Evolutionary conservation across 2,329 filamentous ascomycete genomes (phyloP), one percentile per base, ranked within the genome.

Genomic region (Sporothrix mexicana): DNA sequence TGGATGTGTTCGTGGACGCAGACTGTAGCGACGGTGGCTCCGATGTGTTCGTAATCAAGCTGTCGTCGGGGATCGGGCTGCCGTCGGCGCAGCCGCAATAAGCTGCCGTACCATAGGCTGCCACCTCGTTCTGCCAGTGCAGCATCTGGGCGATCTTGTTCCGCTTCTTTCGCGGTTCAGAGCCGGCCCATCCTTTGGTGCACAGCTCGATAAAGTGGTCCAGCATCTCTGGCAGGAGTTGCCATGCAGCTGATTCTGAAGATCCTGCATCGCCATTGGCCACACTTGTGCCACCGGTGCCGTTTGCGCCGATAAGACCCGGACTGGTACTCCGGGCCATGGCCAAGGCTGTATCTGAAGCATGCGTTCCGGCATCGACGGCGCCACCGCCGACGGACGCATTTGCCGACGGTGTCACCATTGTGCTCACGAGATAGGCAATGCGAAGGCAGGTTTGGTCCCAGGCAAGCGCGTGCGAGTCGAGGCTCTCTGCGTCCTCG

Each of bases 91-190:
- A 81, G 69, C 75, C 77, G 76, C 82, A 82, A 15, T 79, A 78
- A 23, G 78, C 77, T 49, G 59, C 25, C 43, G 69, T 53, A 1
- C 77, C 78, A 66, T 81, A 79, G 25, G 79, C 77, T 49, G 80
- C 80, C 66, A 88, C 84, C 79, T 88, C 86, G 70, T 79, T 79
- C 72, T 84, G 83, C 86, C 86, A 88, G 73, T 84, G 81, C 73
- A 84, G 79, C 75, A 88, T 86, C 78, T 83, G 82, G 68, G 75
- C 72, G 55, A 77, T 73, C 73, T 77, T 79, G 43, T 71, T 72
- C 47, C 73, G 74, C 66, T 75, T 76, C 64, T 76, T 76, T 8
- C 41, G 13, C 8, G 36, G 9, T 10, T 73, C 51, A 3, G 72
- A 12, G n/a, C 62, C 73, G 1, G 73, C 66, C 75, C 75, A 77